Base-by-base conservation (phyloP, 441 rosid species). In the Erodium texanum region DNA sequence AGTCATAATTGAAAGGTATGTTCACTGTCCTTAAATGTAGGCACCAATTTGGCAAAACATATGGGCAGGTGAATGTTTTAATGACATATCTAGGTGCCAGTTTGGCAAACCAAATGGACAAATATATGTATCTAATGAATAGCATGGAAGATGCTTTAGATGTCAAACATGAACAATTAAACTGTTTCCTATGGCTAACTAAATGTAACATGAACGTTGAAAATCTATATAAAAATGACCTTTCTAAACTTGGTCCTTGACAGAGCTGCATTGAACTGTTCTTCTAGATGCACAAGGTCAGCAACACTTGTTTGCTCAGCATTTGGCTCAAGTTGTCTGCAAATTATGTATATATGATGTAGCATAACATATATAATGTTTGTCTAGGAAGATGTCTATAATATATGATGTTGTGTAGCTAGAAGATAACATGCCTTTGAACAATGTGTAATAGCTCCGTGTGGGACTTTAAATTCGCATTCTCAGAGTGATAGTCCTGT, bases 221-320 rank as follows among this genome's bases (percentile, higher is more conserved):
- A 27, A 14, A 29, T 29, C 4, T 67, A 1, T 59, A 34, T 29
- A 36, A 36, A 41, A 14, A 41, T 4, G 66, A 83, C 87, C 89
- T 85, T 83, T 72, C 76, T 68, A 52, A 76, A 78, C 74, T 76
- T 85, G 67, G 62, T 76, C 48, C 62, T 27, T 23, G 73, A 52
- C 48, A 85, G 70, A 18, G 78, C 79, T 36, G 23, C 56, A 24
- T 29, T 38, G 16, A 85, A 69, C 62, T 82, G 73, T 16, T 73
- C 72, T 69, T 83, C 89, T 50, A 80, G 66, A 32, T 85, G 65
- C 54, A 59, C 56, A 59, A 83, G 77, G 67, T 77, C 80, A 24
- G 68, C 18, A 50, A 69, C 24, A 22, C 71, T 73, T 66, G 74
- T 43, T 65, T 77, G 62, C 81, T 79, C 79, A 68, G 38, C 38